Evolutionary conservation across 768 basidiomycete species (phyloP), one percentile per base, ranked within the genome.

Genomic region (Cubamyces lactineus): DNA sequence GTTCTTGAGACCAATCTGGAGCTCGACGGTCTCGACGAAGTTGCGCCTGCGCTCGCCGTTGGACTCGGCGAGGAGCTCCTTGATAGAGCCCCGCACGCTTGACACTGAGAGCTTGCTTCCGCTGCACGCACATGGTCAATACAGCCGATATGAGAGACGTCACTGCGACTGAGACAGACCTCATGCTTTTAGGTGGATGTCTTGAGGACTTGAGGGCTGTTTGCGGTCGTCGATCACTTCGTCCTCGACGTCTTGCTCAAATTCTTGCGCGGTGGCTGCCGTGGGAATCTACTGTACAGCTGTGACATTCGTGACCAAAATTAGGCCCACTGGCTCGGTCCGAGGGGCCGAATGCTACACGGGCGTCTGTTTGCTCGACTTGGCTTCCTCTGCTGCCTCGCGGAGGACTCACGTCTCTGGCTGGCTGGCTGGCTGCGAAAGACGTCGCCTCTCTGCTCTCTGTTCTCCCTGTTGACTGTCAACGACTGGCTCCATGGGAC

Each of bases 81-180:
- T 92, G 79, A 98, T 86, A 74, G 92, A 94, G 81, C 88, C 88
- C 88, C 97, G 96, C 93, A 99, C 96, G 89, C 95, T 96, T 89
- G 94, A 86, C 86, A 96, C 96, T 89, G 92, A 93, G 78, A 97
- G 90, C 84, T 96, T 97, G 75, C 83, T 85, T 71, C 78, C 60
- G 61, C 72, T 71, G 59, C 16, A 26, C 19, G 23, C 21, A 45
- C 6, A 5, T 21, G 8, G 24, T 48, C 28, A 55, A 41, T 9
- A 46, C 12, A 7, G 1, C 9, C 9, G 5, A 0, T 19, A 23
- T 15, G 17, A 5, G 19, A 28, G 28, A 16, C 8, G 39, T 28
- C 40, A 34, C 55, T 19, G 45, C 26, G 49, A n/a, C 41, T 13
- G 49, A 48, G n/a, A 67, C 67, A 54, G 13, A 71, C 70, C 70